Percentiles rank a stretch among this genome's conserved stretches.
These are phyloP conservation scores for Geranium brycei DNA, from an alignment of 345 rosid genomes.

Conservation along the genomic window DNA sequence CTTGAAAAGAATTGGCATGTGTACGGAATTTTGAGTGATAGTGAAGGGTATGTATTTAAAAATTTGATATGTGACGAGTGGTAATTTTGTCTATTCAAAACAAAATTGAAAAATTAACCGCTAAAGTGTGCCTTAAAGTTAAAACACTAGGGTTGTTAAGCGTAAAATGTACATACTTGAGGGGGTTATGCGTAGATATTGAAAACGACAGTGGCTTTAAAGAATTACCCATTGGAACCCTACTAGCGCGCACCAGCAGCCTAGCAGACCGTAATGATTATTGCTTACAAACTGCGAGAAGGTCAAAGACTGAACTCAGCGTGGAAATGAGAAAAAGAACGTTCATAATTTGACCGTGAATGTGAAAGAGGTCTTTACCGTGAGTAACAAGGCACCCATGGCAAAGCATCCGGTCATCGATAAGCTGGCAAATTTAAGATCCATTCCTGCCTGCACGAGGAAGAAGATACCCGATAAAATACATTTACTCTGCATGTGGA, in stretches of 20 bases:
- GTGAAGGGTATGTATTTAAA: too few species aligned
- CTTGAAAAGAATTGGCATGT: too few species aligned
- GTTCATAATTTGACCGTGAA: background rate
- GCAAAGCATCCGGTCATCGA: slow-evolving; percentile 69
- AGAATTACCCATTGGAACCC: slow-evolving; percentile 56
- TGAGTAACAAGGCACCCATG: slow-evolving; percentile 38
- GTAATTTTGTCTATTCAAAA: too few species aligned
- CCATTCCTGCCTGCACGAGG: slow-evolving; percentile 73
- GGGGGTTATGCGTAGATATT: slow-evolving; percentile 4
- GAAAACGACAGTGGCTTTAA: background rate
- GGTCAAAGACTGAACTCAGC: background rate
- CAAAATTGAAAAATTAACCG: too few species aligned
- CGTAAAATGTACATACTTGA: too few species aligned
- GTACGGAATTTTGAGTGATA: too few species aligned
- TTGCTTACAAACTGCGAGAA: slow-evolving; percentile 31
- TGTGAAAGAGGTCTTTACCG: slow-evolving; percentile 28
- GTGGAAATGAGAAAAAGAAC: background rate
- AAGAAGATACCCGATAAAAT: background rate
- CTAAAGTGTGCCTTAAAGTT: too few species aligned
- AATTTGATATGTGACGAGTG: too few species aligned
- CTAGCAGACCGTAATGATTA: slow-evolving; percentile 39
- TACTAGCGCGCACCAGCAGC: slow-evolving; percentile 47
- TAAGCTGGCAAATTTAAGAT: slow-evolving; percentile 64
- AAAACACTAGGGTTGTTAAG: too few species aligned
- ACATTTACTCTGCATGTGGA: too few species aligned